Evolutionary conservation across 2,329 filamentous ascomycete genomes (phyloP), one percentile per base, ranked within the genome.

Genomic region (Teratosphaeria pseudoeucalypti): DNA sequence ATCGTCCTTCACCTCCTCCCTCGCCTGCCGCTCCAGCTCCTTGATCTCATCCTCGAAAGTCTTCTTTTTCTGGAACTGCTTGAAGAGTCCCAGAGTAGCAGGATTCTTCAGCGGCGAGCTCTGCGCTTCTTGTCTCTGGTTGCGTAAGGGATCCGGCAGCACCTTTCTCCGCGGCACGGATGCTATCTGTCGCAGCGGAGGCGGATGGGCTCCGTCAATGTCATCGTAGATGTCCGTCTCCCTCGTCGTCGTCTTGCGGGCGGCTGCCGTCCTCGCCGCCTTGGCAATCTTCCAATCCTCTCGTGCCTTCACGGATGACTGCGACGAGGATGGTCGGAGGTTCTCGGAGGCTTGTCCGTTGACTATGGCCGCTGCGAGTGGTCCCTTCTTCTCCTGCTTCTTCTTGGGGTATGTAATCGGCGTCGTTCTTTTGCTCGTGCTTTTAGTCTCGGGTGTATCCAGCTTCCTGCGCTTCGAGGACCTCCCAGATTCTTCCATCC

Each of bases 151-250:
- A 60, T 69, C 65, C 27, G 66, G 56, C 12, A 12, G 23, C 12
- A 34, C 39, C 57, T 61, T 61, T 56, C 62, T 65, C n/a, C 57
- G 62, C 16, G 47, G 52, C 32, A 55, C 52, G 12, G 60, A 60
- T 27, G 57, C 58, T 11, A 39, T 49, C 19, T 58, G 61, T 43
- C 59, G 59, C 16, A 58, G 37, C 27, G 57, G 58, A 10, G 54
- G 60, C 23, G 58, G 39, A 58, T 75, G 64, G 7, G 74, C 76
- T 34, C 75, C 74, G 54, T 77, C 76, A 39, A 77, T 74, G 57
- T 78, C 75, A 59, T 77, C 75, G 62, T 76, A 77, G 14, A 76
- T 62, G 56, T 75, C 74, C 34, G 64, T 52, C 58, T 55, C 27
- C 58, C 26, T 61, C 61, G 34, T 56, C 61, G 37, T 56, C 49